Conservation (phyloP, 2,329 filamentous ascomycete species). For the Fusarium sp. region DNA sequence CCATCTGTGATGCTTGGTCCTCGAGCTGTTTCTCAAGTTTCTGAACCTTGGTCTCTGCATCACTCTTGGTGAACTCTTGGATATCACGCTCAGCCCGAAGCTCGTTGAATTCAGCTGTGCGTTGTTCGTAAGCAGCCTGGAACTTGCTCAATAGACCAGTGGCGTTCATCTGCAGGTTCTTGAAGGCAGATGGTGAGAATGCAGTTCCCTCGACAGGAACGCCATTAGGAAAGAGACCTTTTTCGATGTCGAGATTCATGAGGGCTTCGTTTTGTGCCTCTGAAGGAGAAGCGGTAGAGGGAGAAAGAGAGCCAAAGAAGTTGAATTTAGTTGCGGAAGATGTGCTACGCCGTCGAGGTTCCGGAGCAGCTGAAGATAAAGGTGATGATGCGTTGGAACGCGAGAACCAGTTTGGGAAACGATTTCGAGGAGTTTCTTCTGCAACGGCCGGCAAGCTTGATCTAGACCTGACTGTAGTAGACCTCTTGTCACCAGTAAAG, state of each 20-base stretch:
- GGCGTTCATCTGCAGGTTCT: constrained; percentile 73
- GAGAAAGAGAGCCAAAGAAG: constrained; percentile 64
- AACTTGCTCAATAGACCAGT: constrained; percentile 68
- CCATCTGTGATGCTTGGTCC: constrained; percentile 68
- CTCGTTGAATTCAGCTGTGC: constrained; percentile 66
- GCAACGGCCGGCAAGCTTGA: constrained; percentile 29
- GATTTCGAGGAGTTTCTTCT: constrained; percentile 40
- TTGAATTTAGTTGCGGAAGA: constrained; percentile 60
- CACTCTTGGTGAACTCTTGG: constrained; percentile 69
- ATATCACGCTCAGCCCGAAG: constrained; percentile 68
- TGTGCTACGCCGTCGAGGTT: constrained; percentile 36
- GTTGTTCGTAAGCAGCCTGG: constrained; percentile 71
- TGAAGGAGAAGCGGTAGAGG: constrained; percentile 56
- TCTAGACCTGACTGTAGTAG: constrained; percentile 20
- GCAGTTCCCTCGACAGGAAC: constrained; percentile 62
- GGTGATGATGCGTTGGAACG: constrained; percentile 38
- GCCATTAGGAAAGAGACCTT: constrained; percentile 66
- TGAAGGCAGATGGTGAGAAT: constrained; percentile 73
- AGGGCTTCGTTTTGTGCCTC: constrained; percentile 66
- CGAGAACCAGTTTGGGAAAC: constrained; percentile 47
- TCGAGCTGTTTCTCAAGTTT: constrained; percentile 74
- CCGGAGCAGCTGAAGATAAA: constrained; percentile 28
- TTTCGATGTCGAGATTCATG: constrained; percentile 68
- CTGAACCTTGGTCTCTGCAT: constrained; percentile 66
- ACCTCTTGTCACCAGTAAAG: constrained; percentile 52